A percentile compares a stretch with the other conserved stretches of the same genome.
These are phyloP conservation scores for Trypanosomatidae sp. DNA, from an alignment of 208 protist genomes.

Conservation along the genomic window DNA sequence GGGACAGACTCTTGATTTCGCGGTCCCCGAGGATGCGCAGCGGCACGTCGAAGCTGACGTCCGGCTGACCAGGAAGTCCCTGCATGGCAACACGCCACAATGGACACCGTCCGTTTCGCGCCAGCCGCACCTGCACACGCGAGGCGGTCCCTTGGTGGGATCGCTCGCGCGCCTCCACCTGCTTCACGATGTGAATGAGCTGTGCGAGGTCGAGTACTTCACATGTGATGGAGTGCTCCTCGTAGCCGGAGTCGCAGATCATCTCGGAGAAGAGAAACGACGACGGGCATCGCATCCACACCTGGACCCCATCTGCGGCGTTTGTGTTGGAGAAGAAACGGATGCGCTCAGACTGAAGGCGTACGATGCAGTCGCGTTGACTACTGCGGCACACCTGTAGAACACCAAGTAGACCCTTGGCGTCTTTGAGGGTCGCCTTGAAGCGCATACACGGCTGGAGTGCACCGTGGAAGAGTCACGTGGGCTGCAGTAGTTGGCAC, in stretches of 20 bases:
- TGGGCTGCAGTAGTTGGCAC: neutral
- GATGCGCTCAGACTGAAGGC: conserved; percentile 53
- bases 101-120: conserved; percentile 27
- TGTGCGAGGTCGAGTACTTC: conserved; percentile 68
- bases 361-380: conserved; percentile 58
- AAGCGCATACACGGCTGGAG: conserved; percentile 53
- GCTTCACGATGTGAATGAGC: conserved; percentile 65
- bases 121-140: conserved; percentile 59
- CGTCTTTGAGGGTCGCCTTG: conserved; percentile 67
- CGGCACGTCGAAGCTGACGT: conserved; percentile 78
- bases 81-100: conserved; percentile 39
- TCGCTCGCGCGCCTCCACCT: conserved; percentile 50
- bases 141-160: conserved; percentile 17
- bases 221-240: conserved; percentile 73
- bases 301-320: conserved; percentile 61
- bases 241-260: conserved; percentile 59
- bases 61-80: conserved; percentile 37
- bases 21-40: conserved; percentile 62
- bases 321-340: conserved; percentile 71
- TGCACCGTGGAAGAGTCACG: neutral
- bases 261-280: conserved; percentile 70
- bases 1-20: conserved; percentile 51
- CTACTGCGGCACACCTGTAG: conserved; percentile 68
- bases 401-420: conserved; percentile 46
- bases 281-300: conserved; percentile 72